These are phyloP conservation scores for Colletotrichum sp. DNA, from an alignment of 2,329 filamentous ascomycete species.

Conservation along the genomic window DNA sequence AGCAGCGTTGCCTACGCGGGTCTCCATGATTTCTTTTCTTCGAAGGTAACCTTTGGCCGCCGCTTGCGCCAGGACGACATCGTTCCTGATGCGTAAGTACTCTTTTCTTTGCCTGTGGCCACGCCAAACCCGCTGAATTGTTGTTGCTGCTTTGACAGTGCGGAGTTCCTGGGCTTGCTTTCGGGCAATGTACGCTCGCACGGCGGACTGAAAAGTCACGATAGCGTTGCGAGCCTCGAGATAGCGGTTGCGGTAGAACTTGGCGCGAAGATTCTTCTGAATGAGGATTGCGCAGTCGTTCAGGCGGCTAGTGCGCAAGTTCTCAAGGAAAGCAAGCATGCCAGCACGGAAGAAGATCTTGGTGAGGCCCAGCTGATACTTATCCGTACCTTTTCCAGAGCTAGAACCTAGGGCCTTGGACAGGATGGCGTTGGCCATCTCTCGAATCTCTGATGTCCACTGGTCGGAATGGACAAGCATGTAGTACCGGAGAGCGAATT, in stretches of 20 bases:
- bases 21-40: conserved; percentile 92
- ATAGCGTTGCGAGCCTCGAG: conserved; percentile 85
- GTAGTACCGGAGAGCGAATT: conserved; percentile 97
- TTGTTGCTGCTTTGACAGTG: conserved; percentile 85
- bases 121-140: conserved; percentile 94
- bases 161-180: conserved; percentile 80
- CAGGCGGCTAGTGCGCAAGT: conserved; percentile 85
- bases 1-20: conserved; percentile 89
- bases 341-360: conserved; percentile 99
- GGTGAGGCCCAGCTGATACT: conserved; percentile 95
- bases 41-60: conserved; percentile 90
- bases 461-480: conserved; percentile 90
- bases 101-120: conserved; percentile 87
- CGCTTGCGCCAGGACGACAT: conserved; percentile 88
- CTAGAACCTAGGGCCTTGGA: conserved; percentile 84
- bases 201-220: conserved; percentile 77
- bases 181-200: conserved; percentile 79
- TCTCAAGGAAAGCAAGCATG: conserved; percentile 98
- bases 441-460: conserved; percentile 92
- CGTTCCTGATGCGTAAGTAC: conserved; percentile 79
- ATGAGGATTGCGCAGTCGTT: conserved; percentile 97
- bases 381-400: conserved; percentile 78
- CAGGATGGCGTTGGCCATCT: conserved; percentile 93
- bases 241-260: conserved; percentile 93
- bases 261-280: conserved; percentile 95